These are phyloP conservation scores for Rhizopus sp. DNA, from an alignment of 371 early-diverging fungal species.

Conservation along the genomic window DNA sequence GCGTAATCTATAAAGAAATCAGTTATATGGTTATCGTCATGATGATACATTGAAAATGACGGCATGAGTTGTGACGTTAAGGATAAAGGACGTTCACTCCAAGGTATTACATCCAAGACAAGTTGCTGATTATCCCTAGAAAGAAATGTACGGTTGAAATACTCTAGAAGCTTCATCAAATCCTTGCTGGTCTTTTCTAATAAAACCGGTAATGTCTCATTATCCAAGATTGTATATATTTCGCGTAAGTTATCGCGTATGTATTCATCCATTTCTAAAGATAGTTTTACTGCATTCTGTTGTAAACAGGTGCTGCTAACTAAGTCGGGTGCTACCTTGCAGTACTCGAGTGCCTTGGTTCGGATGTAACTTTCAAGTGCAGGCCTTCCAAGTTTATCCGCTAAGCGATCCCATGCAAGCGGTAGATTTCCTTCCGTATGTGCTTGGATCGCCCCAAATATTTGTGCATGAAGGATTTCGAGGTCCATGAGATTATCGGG, in stretches of 20 bases:
- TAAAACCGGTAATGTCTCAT: constrained; percentile 20
- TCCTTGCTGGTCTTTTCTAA: constrained; percentile 24
- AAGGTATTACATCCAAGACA: constrained; percentile 23
- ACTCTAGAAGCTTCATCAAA: constrained; percentile 22
- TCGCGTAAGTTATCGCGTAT: constrained; percentile 13
- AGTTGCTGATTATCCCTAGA: constrained; percentile 19
- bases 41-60: constrained; percentile 13
- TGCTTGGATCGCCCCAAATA: constrained; percentile 45
- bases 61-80: constrained; percentile 20
- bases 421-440: constrained; percentile 44
- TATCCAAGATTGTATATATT: constrained; percentile 22
- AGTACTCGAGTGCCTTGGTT: constrained; percentile 17
- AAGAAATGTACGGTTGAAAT: constrained; percentile 26
- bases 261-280: constrained; percentile 22
- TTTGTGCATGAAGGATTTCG: constrained; percentile 45
- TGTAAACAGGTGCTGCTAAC: constrained; percentile 21
- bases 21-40: constrained; percentile 19
- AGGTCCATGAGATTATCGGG: constrained; percentile 32
- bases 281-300: constrained; percentile 17
- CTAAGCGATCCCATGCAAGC: constrained; percentile 38
- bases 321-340: constrained; percentile 9
- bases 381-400: constrained; percentile 34
- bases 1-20: constrained; percentile 29
- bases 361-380: constrained; percentile 34
- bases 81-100: constrained; percentile 13